These are phyloP conservation scores for Keqinozyma sinolaborantium DNA, from an alignment of 1,139 yeast species.

Conservation along the genomic window DNA sequence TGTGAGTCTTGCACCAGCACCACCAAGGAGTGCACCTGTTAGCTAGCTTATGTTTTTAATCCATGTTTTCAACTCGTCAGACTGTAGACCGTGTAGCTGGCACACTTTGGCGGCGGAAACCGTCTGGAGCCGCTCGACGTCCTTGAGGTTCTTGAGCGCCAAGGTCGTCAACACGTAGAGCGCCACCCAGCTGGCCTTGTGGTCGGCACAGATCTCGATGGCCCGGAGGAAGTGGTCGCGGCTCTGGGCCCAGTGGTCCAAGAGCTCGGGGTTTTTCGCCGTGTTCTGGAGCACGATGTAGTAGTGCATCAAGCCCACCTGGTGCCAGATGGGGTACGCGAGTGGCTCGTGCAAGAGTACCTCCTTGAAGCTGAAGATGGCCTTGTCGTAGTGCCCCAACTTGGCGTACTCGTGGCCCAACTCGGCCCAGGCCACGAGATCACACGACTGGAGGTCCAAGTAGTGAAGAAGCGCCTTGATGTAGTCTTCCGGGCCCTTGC, in stretches of 20 bases:
- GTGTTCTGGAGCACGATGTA: slow-evolving; percentile 23
- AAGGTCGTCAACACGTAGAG: slow-evolving; percentile 44
- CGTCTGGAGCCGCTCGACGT: no score
- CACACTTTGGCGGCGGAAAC: no score
- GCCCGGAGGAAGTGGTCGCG: slow-evolving; percentile 62
- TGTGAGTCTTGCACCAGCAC: slow-evolving; percentile 7
- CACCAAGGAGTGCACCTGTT: slow-evolving; percentile 4
- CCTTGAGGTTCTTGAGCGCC: no score
- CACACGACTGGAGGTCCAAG: slow-evolving; percentile 63
- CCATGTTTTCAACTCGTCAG: no score
- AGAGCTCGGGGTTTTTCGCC: slow-evolving; percentile 20
- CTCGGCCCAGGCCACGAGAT: slow-evolving; percentile 75
- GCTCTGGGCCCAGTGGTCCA: slow-evolving; percentile 27
- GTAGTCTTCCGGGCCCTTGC: slow-evolving; percentile 26
- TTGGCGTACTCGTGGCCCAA: slow-evolving; percentile 58
- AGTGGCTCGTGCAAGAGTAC: slow-evolving; percentile 62
- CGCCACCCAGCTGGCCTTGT: slow-evolving; percentile 76
- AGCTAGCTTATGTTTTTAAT: no score
- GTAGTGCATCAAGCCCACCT: slow-evolving; percentile 43
- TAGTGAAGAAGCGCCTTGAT: slow-evolving; percentile 47
- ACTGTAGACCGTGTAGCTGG: no score
- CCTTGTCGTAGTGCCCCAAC: slow-evolving; percentile 64
- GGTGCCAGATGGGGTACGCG: slow-evolving; percentile 69
- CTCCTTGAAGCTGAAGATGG: slow-evolving; percentile 68
- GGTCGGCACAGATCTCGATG: slow-evolving; percentile 71